These are phyloP conservation scores for Adansonia madagascariensis DNA, from an alignment of 441 rosid genomes.

Conservation along the genomic window DNA sequence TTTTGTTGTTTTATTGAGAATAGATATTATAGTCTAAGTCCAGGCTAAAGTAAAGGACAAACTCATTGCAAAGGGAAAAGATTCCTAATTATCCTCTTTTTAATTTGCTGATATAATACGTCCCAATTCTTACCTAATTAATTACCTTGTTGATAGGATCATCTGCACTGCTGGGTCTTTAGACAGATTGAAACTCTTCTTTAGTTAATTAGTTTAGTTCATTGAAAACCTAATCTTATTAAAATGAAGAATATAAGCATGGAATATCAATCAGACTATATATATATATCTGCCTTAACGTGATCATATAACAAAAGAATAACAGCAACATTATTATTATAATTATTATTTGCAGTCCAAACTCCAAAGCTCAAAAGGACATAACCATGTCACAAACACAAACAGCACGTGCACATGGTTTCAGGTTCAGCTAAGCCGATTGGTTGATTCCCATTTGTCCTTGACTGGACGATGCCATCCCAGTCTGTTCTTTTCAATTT, in stretches of 20 bases:
- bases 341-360: too few relatives aligned
- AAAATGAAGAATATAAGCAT: too few relatives aligned
- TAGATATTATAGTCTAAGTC: background rate
- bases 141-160: too few relatives aligned
- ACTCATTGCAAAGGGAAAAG: background rate
- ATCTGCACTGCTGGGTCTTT: background rate
- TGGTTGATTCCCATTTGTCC: conserved; percentile 22
- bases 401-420: too few relatives aligned
- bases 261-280: too few relatives aligned
- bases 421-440: too few relatives aligned
- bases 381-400: too few relatives aligned
- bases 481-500: background rate
- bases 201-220: background rate
- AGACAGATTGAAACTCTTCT: background rate
- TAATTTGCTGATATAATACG: background rate
- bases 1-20: background rate
- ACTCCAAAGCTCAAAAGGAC: too few relatives aligned
- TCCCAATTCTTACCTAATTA: background rate
- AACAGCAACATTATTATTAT: too few relatives aligned
- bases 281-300: too few relatives aligned
- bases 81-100: background rate
- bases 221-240: too few relatives aligned
- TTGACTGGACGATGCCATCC: background rate
- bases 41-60: background rate
- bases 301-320: too few relatives aligned